Evolutionary conservation across 2,329 filamentous ascomycete genomes (phyloP).

Genomic region (Periglandula ipomoeae): DNA sequence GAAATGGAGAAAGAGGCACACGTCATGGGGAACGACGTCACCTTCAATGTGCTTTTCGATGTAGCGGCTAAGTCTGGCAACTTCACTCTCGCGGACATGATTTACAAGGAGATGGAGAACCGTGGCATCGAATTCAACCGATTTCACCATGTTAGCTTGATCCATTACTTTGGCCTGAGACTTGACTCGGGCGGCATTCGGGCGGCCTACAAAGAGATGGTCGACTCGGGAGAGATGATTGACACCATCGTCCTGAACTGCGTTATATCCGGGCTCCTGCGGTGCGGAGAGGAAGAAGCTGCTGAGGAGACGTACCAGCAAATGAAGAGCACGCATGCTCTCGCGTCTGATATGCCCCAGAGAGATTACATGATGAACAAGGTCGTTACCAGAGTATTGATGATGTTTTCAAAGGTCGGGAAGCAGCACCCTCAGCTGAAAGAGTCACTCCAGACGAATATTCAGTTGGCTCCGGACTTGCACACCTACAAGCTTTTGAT

Average conservation of each 20-base stretch:
- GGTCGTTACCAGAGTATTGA: slow-evolving; percentile 44
- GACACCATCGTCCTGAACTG: slow-evolving; percentile 83
- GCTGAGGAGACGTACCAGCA: slow-evolving; percentile 74
- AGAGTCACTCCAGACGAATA: slow-evolving; percentile 45
- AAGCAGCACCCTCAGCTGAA: slow-evolving; percentile 47
- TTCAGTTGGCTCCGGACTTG: slow-evolving; percentile 63
- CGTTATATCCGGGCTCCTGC: slow-evolving; percentile 69
- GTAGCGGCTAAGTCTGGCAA: slow-evolving; percentile 79
- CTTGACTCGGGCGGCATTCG: slow-evolving; percentile 66
- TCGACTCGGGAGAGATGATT: slow-evolving; percentile 78
- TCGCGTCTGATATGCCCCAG: slow-evolving; percentile 29
- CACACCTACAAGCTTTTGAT: slow-evolving; percentile 75
- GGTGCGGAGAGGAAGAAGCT: slow-evolving; percentile 63
- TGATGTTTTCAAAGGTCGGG: slow-evolving; percentile 47
- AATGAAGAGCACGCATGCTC: slow-evolving; percentile 61
- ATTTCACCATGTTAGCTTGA: slow-evolving; percentile 71
- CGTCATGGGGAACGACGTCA: slow-evolving; percentile 61
- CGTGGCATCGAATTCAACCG: slow-evolving; percentile 64
- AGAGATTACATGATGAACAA: slow-evolving; percentile 37
- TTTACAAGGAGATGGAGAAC: slow-evolving; percentile 69
- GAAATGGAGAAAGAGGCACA: slow-evolving; percentile 75
- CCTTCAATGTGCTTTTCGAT: slow-evolving; percentile 90
- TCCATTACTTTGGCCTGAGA: slow-evolving; percentile 74
- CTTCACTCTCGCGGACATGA: slow-evolving; percentile 72
- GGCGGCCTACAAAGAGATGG: slow-evolving; percentile 70